Conservation (phyloP, 352 stramenopile species). For the Phytophthora europaea region DNA sequence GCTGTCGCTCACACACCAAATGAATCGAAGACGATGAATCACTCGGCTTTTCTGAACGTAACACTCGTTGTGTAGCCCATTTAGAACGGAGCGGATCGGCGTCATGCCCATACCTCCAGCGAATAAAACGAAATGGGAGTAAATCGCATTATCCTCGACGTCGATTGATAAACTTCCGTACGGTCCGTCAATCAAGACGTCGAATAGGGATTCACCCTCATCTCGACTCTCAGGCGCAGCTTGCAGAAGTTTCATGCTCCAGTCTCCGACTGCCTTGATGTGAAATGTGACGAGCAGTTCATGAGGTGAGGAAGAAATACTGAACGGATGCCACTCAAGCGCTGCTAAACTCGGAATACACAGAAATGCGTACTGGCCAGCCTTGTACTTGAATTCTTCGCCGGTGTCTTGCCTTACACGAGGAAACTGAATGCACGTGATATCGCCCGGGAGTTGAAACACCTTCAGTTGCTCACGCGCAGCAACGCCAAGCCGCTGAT, state of each 20-base stretch:
- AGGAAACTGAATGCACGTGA: constrained; percentile 53
- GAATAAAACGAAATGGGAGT: constrained; percentile 59
- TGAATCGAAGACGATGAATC: constrained; percentile 48
- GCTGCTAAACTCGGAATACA: constrained; percentile 66
- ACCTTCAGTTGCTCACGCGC: constrained; percentile 26
- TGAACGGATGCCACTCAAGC: constrained; percentile 90
- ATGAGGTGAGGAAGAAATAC: constrained; percentile 71
- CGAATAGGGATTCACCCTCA: constrained; percentile 18
- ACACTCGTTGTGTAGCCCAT: constrained; percentile 40
- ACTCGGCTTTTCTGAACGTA: constrained; percentile 15
- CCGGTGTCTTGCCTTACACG: constrained; percentile 38
- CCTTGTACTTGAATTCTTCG: constrained; percentile 46
- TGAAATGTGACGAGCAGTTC: constrained; percentile 68
- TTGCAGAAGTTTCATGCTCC: constrained; percentile 57
- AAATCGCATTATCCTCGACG: constrained; percentile 38
- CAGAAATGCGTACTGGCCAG: constrained; percentile 80
- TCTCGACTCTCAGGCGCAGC: constrained; percentile 17
- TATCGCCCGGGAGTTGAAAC: constrained; percentile 26
- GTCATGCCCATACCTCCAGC: constrained; percentile 54
- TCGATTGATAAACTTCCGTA: constrained; percentile 58
- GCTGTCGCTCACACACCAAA: constrained; percentile 52
- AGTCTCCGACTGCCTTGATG: constrained; percentile 65
- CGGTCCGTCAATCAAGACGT: constrained; percentile 55
- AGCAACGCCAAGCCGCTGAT: constrained; percentile 19
- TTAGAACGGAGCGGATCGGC: constrained; percentile 43